Evolutionary conservation across 139 green algal species (phyloP).

Genomic region (Tetraselmis chui): DNA sequence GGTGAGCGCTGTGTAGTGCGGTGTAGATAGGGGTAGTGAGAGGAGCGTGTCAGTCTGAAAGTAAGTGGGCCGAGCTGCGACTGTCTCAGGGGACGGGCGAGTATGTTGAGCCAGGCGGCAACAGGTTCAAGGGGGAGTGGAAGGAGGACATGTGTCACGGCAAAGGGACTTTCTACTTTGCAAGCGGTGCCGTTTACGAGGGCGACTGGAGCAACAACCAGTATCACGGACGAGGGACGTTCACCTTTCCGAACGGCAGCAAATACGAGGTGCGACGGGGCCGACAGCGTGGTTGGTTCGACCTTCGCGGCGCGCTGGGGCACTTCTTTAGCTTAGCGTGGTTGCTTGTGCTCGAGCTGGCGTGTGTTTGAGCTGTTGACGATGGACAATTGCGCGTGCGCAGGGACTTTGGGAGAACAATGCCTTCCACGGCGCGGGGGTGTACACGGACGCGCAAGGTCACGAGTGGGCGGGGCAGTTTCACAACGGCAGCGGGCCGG

Average conservation of each 20-base stretch:
- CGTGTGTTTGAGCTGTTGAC: no score
- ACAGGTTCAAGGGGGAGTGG: constrained; percentile 41
- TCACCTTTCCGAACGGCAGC: constrained; percentile 23
- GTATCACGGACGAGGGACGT: constrained; percentile 24
- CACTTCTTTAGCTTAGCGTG: no score
- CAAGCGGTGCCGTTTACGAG: constrained; percentile 22
- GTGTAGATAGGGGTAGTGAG: no score
- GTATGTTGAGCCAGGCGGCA: constrained; percentile 7
- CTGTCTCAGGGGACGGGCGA: not conserved
- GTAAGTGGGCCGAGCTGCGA: no score
- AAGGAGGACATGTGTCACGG: constrained; percentile 44
- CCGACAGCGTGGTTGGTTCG: no score
- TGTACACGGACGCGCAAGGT: constrained; percentile 40
- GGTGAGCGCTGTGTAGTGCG: no score
- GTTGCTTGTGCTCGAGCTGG: no score
- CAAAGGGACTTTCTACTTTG: constrained; percentile 40
- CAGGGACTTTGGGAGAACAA: constrained; percentile 46
- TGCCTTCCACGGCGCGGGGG: constrained; percentile 47
- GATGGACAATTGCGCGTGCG: no score
- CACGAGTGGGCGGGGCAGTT: constrained; percentile 54
- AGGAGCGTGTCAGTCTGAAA: no score
- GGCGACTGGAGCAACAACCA: constrained; percentile 18
- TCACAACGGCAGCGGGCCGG: constrained; percentile 49
- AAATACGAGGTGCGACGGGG: constrained; percentile 2
- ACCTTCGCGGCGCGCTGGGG: no score